phyloP scores from a whole-genome alignment of 2,329 filamentous ascomycete genomes.

The Aspergillus quadrilineatus region DNA sequence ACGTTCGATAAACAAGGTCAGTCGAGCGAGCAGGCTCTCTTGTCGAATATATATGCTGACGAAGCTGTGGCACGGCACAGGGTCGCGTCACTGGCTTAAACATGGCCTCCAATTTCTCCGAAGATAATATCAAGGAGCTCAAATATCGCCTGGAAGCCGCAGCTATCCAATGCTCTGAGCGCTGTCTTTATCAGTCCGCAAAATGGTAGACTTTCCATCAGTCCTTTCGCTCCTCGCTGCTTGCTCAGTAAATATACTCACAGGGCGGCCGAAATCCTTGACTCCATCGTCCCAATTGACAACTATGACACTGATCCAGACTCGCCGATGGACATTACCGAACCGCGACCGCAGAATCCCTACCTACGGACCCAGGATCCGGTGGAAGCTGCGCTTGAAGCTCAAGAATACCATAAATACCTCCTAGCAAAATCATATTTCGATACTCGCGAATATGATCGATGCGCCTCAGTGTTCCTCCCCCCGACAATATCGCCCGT shows the following conservation, averaged over 20 bases:
- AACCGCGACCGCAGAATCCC: conserved; percentile 52
- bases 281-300: conserved; percentile 64
- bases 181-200: conserved; percentile 91
- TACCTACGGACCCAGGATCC: conserved; percentile 61
- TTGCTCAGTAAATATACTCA: conserved; percentile 15
- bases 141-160: conserved; percentile 77
- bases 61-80: neutral
- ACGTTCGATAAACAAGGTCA: neutral
- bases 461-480: conserved; percentile 84
- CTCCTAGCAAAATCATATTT: conserved; percentile 91
- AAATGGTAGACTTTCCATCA: conserved; percentile 68
- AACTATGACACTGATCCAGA: conserved; percentile 62
- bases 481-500: conserved; percentile 75
- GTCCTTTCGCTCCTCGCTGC: neutral
- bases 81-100: neutral
- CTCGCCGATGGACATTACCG: conserved; percentile 57
- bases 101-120: conserved; percentile 38
- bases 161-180: conserved; percentile 85
- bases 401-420: conserved; percentile 76
- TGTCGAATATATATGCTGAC: neutral
- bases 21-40: neutral
- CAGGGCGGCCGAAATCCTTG: conserved; percentile 92
- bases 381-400: conserved; percentile 72
- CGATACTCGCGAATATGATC: conserved; percentile 91
- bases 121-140: conserved; percentile 55